A percentile compares a stretch with the other conserved stretches of the same genome.
phyloP scores from a whole-genome alignment of 768 basidiomycete genomes.

The Leccinellum rugosiceps region DNA sequence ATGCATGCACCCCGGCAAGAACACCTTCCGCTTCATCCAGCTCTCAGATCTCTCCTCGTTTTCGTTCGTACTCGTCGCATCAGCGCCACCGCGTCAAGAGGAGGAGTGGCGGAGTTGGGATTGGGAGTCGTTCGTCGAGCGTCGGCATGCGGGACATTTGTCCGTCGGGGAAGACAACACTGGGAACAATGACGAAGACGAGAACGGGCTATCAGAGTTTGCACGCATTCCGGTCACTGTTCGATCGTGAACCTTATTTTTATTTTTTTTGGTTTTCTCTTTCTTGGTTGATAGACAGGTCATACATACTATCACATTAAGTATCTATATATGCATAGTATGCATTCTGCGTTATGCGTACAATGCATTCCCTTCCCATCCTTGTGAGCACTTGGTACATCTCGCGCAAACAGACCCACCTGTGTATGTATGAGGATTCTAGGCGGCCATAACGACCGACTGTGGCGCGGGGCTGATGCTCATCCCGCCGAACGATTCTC shows the following conservation, averaged over 20 bases:
- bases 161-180: not conserved
- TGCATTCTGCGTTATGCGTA: not conserved
- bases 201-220: slow-evolving; percentile 15
- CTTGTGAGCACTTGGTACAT: not conserved
- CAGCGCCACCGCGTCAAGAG: slow-evolving; percentile 20
- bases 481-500: slow-evolving; percentile 73
- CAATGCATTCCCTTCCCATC: not conserved
- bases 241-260: slow-evolving; percentile 13
- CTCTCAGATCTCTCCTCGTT: slow-evolving; percentile 40
- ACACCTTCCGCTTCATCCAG: slow-evolving; percentile 50
- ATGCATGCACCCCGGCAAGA: slow-evolving; percentile 41
- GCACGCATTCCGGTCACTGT: slow-evolving; percentile 14
- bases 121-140: slow-evolving; percentile 19
- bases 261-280: not conserved
- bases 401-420: not conserved
- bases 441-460: slow-evolving; percentile 14
- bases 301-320: not conserved
- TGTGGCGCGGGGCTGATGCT: slow-evolving; percentile 69
- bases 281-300: not conserved
- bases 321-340: not conserved
- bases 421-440: not conserved
- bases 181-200: not conserved
- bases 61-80: slow-evolving; percentile 45
- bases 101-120: slow-evolving; percentile 20
- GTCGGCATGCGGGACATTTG: not conserved